Evolutionary conservation across 169 alveolate species (phyloP), one percentile per base, ranked within the genome.

Genomic region (Toxoplasma gondii): DNA sequence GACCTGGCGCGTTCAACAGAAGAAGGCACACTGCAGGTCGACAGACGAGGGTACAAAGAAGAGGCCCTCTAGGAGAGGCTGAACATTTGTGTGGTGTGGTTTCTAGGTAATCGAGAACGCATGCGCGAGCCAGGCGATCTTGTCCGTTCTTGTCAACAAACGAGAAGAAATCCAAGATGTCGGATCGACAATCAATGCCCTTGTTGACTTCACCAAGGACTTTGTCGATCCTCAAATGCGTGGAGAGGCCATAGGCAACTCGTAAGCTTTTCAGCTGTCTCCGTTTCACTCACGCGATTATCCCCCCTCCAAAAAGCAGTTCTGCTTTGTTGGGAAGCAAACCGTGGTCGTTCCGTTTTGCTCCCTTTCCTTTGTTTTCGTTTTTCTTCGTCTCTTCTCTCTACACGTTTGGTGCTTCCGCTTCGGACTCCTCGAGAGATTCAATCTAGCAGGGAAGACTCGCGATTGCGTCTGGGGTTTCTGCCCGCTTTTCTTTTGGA

Each of bases 71-170:
- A n/a, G n/a, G n/a, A n/a, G n/a, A n/a, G n/a, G n/a, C n/a, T n/a
- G 12, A 49, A 49, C 58, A 49, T 12, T 4, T 49, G 4, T 49
- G 58, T 49, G 58, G 22, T 49, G 58, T 12, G 4, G 22, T 78
- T 4, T 96, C 38, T 97, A 98, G 97, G 99, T 97, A n/a, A 97
- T 98, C 81, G 96, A 96, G 91, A 98, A 98, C 96, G 99, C 99
- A 29, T 98, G 99, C 94, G 99, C 99, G 27, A 98, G 99, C 31
- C 97, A 98, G 93, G 99, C 99, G 2, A 97, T 98, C 88, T 96
- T 98, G n/a, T 96, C 99, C 31, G 96, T 98, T 0, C 93, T 98
- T 0, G 87, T 98, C 67, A 98, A 98, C 94, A 17, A 69, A 49
- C 34, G 58, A 0, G n/a, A 58, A 0, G 88, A 94, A 96, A 88